phyloP scores from a whole-genome alignment of 257 asterid genomes.

The Solanum chiquidenum region DNA sequence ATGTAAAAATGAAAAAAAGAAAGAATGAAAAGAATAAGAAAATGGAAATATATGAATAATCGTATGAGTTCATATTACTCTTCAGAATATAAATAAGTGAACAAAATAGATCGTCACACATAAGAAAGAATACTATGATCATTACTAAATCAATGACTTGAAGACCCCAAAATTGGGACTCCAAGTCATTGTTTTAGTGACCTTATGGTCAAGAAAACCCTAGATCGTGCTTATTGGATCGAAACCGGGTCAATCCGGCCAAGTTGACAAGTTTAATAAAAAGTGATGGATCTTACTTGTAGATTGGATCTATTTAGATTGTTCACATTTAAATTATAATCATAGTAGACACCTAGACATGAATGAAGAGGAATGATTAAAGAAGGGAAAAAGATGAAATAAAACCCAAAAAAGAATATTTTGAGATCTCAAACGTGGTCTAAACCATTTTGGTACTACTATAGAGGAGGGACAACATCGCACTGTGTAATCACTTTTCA shows the following conservation, averaged over 20 bases:
- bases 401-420: neutral
- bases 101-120: too few species aligned
- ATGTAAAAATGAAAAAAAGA: too few species aligned
- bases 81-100: neutral
- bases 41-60: too few species aligned
- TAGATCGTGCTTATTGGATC: neutral
- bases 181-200: too few species aligned
- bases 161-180: too few species aligned
- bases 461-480: neutral
- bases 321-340: neutral
- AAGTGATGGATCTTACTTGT: neutral
- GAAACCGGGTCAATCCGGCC: neutral
- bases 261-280: neutral
- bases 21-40: too few species aligned
- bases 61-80: too few species aligned
- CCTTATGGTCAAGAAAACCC: neutral
- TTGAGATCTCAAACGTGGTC: neutral
- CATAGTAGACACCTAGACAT: neutral
- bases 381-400: neutral
- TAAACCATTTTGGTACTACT: neutral
- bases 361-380: neutral
- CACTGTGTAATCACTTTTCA: neutral
- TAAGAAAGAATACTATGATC: too few species aligned
- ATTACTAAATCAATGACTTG: too few species aligned
- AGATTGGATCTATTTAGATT: neutral